These are phyloP conservation scores for Cornus suecica DNA, from an alignment of 148 eudicot species.

Conservation along the genomic window DNA sequence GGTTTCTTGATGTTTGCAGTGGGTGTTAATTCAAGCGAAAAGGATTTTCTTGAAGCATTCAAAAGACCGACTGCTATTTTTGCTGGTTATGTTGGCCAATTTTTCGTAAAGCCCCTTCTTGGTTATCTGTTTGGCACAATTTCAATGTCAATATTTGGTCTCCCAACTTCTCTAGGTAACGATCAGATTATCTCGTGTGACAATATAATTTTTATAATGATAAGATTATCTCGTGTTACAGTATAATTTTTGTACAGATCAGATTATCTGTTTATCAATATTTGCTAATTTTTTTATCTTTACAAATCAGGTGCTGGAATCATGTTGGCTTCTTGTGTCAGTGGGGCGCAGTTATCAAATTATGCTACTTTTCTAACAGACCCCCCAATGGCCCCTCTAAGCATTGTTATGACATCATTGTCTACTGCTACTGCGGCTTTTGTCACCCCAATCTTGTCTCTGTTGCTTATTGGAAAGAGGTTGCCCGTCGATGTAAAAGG, in stretches of 20 bases:
- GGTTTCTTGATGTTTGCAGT: conserved; percentile 96
- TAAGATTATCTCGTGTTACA: conserved; percentile 9
- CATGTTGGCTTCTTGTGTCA: conserved; percentile 91
- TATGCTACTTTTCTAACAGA: conserved; percentile 93
- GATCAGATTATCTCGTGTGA: conserved; percentile 6
- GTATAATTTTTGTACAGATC: too few relatives aligned
- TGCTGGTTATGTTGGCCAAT: conserved; percentile 91
- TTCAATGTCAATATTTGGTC: conserved; percentile 62
- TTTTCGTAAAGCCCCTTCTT: conserved; percentile 75
- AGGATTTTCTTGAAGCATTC: conserved; percentile 89
- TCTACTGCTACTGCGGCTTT: conserved; percentile 92
- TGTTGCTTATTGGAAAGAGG: conserved; percentile 79
- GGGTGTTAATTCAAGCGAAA: conserved; percentile 86
- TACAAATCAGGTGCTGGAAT: conserved; percentile 81
- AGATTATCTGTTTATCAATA: conserved; percentile 8
- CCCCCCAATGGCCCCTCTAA: conserved; percentile 89
- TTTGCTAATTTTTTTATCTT: conserved; percentile 16
- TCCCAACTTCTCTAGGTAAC: conserved; percentile 79
- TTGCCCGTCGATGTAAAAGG: conserved; percentile 83
- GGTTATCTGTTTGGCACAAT: conserved; percentile 80
- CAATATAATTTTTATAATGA: too few relatives aligned
- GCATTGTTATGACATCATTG: conserved; percentile 90
- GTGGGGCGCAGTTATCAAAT: conserved; percentile 97
- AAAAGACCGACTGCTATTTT: conserved; percentile 69
- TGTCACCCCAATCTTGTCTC: conserved; percentile 78